Evolutionary conservation across 2,329 filamentous ascomycete species (phyloP), one percentile per base, ranked within the genome.

Genomic region (Xylariaceae sp.): DNA sequence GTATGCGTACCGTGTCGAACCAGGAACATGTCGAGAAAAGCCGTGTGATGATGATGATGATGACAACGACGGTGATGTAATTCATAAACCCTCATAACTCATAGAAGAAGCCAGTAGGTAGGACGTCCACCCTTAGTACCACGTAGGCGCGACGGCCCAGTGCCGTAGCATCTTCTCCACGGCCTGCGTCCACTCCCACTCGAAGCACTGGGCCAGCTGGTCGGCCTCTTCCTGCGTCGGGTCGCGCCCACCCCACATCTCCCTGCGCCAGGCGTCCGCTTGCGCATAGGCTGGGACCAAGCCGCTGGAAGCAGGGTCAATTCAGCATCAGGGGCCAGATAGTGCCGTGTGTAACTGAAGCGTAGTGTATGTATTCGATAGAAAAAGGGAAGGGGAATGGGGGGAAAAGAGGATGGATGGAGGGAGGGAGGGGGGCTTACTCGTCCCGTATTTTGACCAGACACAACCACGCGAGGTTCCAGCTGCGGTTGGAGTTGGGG

Each of bases 381-480:
- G 18, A 37, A 18, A 21, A 18, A 32, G 14, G 50, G 44, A 18
- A 43, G 18, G 20, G 18, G n/a, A n/a, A n/a, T n/a, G n/a, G n/a
- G n/a, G n/a, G n/a, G n/a, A n/a, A n/a, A n/a, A n/a, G n/a, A n/a
- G n/a, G n/a, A n/a, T n/a, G n/a, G n/a, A n/a, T n/a, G n/a, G n/a
- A 44, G 18, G 32, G 18, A 21, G n/a, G 29, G 14, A 51, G 44
- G n/a, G 44, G 18, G 20, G 18, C 83, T 71, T 75, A 88, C 86
- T 87, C 85, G 53, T 84, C 81, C 20, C 80, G 77, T 48, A 90
- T 85, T 71, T 89, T 90, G 42, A 75, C 75, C 9, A 91, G 74
- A 29, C 89, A 85, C 44, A 91, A 74, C 88, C 89, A 91, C 42
- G 87, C 89, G 64, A 89, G 78, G 68, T 91, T 92, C 88, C 89